These are phyloP conservation scores for Rhynchosporium secalis DNA, from an alignment of 2,329 filamentous ascomycete species.

Conservation along the genomic window DNA sequence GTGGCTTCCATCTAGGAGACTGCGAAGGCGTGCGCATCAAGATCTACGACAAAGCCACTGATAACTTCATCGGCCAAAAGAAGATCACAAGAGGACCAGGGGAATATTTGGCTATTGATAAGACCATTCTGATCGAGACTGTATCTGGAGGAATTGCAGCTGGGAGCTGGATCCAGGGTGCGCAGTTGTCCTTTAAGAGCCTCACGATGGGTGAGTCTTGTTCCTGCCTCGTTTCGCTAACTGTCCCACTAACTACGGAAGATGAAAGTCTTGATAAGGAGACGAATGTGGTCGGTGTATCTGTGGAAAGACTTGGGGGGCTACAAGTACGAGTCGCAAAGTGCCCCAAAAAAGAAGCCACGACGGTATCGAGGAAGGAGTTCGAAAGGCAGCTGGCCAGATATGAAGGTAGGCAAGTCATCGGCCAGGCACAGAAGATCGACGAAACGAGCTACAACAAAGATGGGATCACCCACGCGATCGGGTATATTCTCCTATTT, in stretches of 20 bases:
- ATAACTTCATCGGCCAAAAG: neutral
- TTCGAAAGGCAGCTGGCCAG: neutral
- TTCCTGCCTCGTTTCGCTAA: too few relatives aligned
- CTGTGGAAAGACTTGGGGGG: neutral
- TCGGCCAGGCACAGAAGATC: neutral
- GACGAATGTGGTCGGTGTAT: neutral
- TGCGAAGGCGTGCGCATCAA: neutral
- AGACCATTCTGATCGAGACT: neutral
- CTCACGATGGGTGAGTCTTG: neutral
- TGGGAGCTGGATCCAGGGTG: neutral
- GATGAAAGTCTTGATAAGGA: neutral
- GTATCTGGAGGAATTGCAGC: too few relatives aligned
- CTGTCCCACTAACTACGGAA: neutral
- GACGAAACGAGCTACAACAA: conserved; percentile 16
- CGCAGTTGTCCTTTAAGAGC: neutral
- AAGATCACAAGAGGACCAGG: neutral
- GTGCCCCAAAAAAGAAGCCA: neutral
- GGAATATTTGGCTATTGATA: too few relatives aligned
- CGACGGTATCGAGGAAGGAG: neutral
- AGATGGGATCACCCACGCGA: conserved; percentile 16
- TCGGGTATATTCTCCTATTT: conserved; percentile 1
- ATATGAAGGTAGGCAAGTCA: neutral
- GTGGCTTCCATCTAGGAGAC: conserved; percentile 12
- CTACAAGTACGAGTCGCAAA: neutral
- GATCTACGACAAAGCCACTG: neutral